Percentiles rank a stretch among this genome's conserved stretches.
Conservation (phyloP, 352 stramenopile genomes). For the Phytopythium ostracodes region DNA sequence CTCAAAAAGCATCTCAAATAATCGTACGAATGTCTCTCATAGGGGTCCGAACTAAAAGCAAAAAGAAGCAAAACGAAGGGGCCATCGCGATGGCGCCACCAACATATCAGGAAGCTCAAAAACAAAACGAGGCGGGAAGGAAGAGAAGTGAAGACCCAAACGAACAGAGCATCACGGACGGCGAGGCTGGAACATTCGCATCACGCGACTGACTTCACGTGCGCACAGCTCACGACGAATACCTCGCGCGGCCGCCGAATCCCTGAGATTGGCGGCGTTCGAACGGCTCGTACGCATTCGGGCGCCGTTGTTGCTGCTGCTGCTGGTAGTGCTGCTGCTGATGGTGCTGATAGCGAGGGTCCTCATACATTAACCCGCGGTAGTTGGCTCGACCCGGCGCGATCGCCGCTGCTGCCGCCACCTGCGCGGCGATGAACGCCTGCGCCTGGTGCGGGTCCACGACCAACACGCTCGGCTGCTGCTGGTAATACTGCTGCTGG, state of each 20-base stretch:
- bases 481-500: slow-evolving; percentile 14
- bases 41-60: slow-evolving; percentile 1
- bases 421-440: slow-evolving; percentile 10
- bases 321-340: slow-evolving; percentile 14
- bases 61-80: slow-evolving; percentile 27
- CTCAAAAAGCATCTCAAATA: slow-evolving; percentile 7
- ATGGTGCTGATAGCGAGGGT: slow-evolving; percentile 12
- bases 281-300: slow-evolving; percentile 3
- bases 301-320: slow-evolving; percentile 22
- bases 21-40: slow-evolving; percentile 1
- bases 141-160: neutral
- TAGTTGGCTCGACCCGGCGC: slow-evolving; percentile 2
- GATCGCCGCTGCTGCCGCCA: slow-evolving; percentile 4
- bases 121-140: slow-evolving; percentile 6
- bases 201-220: neutral
- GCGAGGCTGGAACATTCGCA: neutral
- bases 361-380: slow-evolving; percentile 5
- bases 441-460: slow-evolving; percentile 17
- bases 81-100: neutral
- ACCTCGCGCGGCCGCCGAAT: neutral
- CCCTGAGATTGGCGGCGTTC: neutral
- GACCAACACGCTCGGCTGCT: slow-evolving; percentile 17
- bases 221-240: slow-evolving; percentile 1
- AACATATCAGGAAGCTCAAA: neutral
- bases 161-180: neutral